phyloP scores from a whole-genome alignment of 2,329 filamentous ascomycete genomes.

The Cladosporium sp. region DNA sequence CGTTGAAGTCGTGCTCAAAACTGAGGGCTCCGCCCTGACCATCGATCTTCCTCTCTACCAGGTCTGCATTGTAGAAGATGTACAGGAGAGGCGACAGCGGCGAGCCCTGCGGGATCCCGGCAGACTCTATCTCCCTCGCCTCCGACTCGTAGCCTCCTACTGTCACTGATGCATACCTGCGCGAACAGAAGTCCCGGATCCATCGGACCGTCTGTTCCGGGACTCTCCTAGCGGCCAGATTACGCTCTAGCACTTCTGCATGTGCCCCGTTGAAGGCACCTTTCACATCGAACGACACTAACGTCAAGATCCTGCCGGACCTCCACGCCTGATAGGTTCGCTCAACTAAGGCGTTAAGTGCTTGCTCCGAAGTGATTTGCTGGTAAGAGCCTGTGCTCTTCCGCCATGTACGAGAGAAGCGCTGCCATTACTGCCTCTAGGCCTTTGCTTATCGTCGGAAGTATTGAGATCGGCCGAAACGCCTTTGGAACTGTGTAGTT shows the following conservation, averaged over 20 bases:
- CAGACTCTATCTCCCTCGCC: neutral
- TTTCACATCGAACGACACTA: neutral
- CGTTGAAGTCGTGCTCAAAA: constrained; percentile 12
- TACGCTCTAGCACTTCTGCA: neutral
- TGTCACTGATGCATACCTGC: neutral
- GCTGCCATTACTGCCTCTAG: neutral
- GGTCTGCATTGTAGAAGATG: constrained; percentile 37
- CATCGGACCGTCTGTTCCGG: neutral
- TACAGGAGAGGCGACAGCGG: constrained; percentile 38
- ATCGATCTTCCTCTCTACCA: constrained; percentile 5
- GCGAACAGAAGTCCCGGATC: neutral
- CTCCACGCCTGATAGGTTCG: neutral
- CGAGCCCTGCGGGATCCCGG: constrained; percentile 37
- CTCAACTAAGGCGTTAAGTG: neutral
- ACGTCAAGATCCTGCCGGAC: neutral
- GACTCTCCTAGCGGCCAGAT: neutral
- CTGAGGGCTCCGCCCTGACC: constrained; percentile 26
- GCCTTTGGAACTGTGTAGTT: neutral
- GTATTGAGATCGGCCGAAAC: neutral
- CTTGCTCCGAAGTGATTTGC: neutral
- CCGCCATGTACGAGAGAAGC: neutral
- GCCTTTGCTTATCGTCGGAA: neutral
- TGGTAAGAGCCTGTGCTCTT: neutral
- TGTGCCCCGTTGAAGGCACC: neutral
- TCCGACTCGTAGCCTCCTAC: neutral